These are phyloP conservation scores for Arabidopsis lyrata DNA, from an alignment of 441 rosid species.

Conservation along the genomic window DNA sequence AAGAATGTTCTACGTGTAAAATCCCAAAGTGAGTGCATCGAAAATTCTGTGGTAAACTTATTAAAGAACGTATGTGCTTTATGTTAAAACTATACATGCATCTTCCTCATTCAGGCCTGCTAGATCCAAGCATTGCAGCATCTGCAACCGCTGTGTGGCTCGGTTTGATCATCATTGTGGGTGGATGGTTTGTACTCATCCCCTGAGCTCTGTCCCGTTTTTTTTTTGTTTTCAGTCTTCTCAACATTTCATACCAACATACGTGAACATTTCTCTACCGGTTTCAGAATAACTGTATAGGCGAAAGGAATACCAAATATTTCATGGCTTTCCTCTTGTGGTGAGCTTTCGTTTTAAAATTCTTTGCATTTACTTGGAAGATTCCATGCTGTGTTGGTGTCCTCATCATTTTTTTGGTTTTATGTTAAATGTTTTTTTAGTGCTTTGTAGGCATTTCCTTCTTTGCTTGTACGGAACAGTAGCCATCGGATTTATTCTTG, in stretches of 20 bases:
- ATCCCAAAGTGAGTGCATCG: slow-evolving; percentile 71
- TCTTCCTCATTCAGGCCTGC: slow-evolving; percentile 70
- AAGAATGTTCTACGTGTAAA: slow-evolving; percentile 85
- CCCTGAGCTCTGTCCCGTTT: slow-evolving; percentile 3
- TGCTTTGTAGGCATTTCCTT: slow-evolving; percentile 81
- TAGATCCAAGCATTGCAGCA: slow-evolving; percentile 95
- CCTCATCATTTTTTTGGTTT: slow-evolving; percentile 26
- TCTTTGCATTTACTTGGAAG: slow-evolving; percentile 18
- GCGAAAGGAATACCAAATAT: slow-evolving; percentile 45
- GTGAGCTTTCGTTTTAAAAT: slow-evolving; percentile 40
- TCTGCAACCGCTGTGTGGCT: slow-evolving; percentile 89
- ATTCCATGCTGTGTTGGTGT: slow-evolving; percentile 11
- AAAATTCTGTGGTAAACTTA: slow-evolving; percentile 27
- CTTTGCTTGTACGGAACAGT: slow-evolving; percentile 81
- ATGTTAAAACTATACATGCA: background rate
- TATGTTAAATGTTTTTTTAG: slow-evolving; percentile 36
- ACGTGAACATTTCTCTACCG: slow-evolving; percentile 3
- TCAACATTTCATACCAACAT: background rate
- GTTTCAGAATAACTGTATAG: slow-evolving; percentile 49
- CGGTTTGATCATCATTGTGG: slow-evolving; percentile 95
- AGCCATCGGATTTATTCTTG: slow-evolving; percentile 79
- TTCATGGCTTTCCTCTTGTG: slow-evolving; percentile 49
- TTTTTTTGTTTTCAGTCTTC: background rate
- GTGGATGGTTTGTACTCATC: slow-evolving; percentile 45
- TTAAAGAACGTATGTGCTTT: slow-evolving; percentile 12